Base-by-base conservation (phyloP, 75 land plant species). In the Picea sitchensis region DNA sequence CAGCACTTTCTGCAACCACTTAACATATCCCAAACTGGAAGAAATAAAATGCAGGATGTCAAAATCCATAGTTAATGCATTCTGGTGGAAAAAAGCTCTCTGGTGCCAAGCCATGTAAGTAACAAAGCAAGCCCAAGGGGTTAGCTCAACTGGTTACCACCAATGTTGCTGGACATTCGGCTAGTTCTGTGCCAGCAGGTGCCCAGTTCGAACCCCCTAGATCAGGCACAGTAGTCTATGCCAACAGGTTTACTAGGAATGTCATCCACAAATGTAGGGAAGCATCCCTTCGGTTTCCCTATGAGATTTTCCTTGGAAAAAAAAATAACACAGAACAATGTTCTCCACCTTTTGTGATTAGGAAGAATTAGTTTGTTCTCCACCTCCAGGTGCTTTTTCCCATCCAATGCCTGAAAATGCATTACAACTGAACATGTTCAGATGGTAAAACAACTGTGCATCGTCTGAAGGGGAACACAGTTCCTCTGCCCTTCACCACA, bases 1-100 rank as follows among this genome's bases (percentile, higher is more conserved):
- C 38, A 41, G 21, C 47, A 69, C 73, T 38, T 69, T 18, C 51
- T 69, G 73, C 73, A 69, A 69, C 73, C 73, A 69, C 13, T 41
- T 69, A 32, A 69, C 18, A 15, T 9, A 7, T 41, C 73, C 73
- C 54, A 38, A 15, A 38, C 73, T 69, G 14, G n/a, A 34, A 41
- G 36, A 69, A 69, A 18, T 41, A 41, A 69, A 69, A 41, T 15
- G 20, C 51, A 41, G 41, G 0, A 41, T 69, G 9, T 38, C 51
- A 38, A 69, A 71, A 17, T 36, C 20, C 17, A 41, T 20, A 38
- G 20, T 38, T 47, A 47, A 47, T 47, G 51, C 6, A 47, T 47
- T 47, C 1, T 36, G 8, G 5, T 5, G 51, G 7, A 47, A 47
- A 47, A 47, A 47, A 6, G 51, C 6, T 47, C 5, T 47, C 51